phyloP scores from a whole-genome alignment of 805 yeast species.

The Metschnikowia vanudenii region DNA sequence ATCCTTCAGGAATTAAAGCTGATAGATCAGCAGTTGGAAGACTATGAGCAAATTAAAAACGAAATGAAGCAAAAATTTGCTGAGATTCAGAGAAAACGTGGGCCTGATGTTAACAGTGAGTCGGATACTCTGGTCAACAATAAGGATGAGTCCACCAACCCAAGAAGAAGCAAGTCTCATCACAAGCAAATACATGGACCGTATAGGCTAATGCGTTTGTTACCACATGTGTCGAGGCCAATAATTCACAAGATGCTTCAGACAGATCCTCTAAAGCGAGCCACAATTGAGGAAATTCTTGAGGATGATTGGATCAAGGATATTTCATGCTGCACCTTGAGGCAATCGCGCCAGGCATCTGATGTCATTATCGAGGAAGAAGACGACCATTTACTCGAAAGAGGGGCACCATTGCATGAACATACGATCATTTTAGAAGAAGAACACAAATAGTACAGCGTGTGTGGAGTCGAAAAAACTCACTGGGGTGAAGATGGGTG shows the following conservation, averaged over 20 bases:
- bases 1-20: conserved; percentile 34
- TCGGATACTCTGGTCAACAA: conserved; percentile 8
- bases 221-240: conserved; percentile 84
- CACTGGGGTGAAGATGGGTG: not conserved
- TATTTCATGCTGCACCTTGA: conserved; percentile 59
- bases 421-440: conserved; percentile 35
- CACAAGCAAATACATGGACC: conserved; percentile 76
- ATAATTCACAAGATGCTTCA: conserved; percentile 63
- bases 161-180: conserved; percentile 33
- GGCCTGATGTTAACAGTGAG: conserved; percentile 10
- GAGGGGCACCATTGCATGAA: conserved; percentile 40
- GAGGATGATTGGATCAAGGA: conserved; percentile 69
- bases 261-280: conserved; percentile 60
- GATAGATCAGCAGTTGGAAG: conserved; percentile 38
- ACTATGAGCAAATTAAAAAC: conserved; percentile 34
- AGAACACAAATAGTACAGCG: not conserved
- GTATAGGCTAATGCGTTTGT: conserved; percentile 71
- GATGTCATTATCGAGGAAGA: conserved; percentile 35
- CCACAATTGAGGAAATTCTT: conserved; percentile 63
- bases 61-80: conserved; percentile 35
- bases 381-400: conserved; percentile 34
- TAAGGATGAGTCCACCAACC: conserved; percentile 6
- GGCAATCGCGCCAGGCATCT: conserved; percentile 21
- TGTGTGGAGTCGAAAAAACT: not conserved
- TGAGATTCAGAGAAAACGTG: conserved; percentile 17